These are phyloP conservation scores for Fragaria vesca DNA, from an alignment of 306 rosid species.

Conservation along the genomic window DNA sequence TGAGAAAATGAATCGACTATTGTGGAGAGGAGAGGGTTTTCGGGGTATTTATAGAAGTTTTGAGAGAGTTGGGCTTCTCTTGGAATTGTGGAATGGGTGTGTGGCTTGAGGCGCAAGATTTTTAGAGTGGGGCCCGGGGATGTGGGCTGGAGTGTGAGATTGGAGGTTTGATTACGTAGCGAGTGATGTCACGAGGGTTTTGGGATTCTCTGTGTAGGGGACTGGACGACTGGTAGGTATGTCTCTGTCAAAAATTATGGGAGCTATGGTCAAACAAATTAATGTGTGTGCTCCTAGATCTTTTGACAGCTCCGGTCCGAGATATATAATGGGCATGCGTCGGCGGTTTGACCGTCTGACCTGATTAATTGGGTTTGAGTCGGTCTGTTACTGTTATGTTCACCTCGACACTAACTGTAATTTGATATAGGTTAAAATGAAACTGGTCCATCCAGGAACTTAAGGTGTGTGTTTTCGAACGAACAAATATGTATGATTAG, in stretches of 20 bases:
- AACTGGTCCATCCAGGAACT: no score
- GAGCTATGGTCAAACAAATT: background rate
- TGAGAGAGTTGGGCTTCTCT: background rate
- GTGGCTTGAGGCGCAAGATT: background rate
- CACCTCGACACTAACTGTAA: no score
- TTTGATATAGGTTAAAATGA: no score
- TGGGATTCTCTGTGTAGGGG: background rate
- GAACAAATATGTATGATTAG: no score
- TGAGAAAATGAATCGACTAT: background rate
- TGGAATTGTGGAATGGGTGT: background rate
- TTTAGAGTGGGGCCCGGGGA: background rate
- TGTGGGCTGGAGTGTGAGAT: background rate
- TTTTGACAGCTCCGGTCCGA: background rate
- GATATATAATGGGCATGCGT: background rate
- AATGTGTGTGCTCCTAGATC: background rate
- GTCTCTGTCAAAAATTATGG: background rate
- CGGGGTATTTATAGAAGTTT: constrained; percentile 10
- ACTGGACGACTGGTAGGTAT: background rate
- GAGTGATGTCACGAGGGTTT: constrained; percentile 1
- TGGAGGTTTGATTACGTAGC: background rate
- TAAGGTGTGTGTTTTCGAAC: no score
- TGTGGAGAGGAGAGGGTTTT: background rate
- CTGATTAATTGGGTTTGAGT: no score
- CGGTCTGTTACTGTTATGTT: no score
- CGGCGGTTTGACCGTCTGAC: no score